Percentiles rank a stretch among this genome's conserved stretches.
phyloP scores from a whole-genome alignment of 2,329 filamentous ascomycete species.

The Nothomitra cinnamomea region DNA sequence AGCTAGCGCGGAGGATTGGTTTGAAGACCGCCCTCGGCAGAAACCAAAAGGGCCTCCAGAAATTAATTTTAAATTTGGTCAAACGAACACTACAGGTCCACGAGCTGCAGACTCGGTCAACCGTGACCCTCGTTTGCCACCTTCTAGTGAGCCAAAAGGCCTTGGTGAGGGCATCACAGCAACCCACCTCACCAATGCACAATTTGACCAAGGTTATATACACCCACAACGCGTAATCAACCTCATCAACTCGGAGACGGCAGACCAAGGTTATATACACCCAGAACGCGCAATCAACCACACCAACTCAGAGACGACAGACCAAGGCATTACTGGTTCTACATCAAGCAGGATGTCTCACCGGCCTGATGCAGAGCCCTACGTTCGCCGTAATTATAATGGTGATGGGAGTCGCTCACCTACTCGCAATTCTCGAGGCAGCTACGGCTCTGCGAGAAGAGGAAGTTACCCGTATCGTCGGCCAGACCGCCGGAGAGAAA shows the following conservation, averaged over 20 bases:
- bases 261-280: neutral
- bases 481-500: neutral
- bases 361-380: neutral
- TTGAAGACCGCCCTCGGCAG: neutral
- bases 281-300: neutral
- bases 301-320: neutral
- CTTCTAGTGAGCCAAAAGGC: neutral
- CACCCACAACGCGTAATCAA: neutral
- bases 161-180: neutral
- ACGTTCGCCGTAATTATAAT: neutral
- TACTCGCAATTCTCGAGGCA: neutral
- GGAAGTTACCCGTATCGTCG: neutral
- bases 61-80: neutral
- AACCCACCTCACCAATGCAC: neutral
- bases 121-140: neutral
- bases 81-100: neutral
- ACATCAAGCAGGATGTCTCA: neutral
- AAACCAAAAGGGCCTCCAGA: neutral
- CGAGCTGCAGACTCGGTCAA: neutral
- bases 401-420: neutral
- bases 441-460: neutral
- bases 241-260: neutral
- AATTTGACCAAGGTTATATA: neutral
- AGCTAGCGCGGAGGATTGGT: slow-evolving; percentile 1
- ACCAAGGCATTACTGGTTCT: neutral